Evolutionary conservation across 2,329 filamentous ascomycete species (phyloP).

Genomic region (Apiospora sp.): DNA sequence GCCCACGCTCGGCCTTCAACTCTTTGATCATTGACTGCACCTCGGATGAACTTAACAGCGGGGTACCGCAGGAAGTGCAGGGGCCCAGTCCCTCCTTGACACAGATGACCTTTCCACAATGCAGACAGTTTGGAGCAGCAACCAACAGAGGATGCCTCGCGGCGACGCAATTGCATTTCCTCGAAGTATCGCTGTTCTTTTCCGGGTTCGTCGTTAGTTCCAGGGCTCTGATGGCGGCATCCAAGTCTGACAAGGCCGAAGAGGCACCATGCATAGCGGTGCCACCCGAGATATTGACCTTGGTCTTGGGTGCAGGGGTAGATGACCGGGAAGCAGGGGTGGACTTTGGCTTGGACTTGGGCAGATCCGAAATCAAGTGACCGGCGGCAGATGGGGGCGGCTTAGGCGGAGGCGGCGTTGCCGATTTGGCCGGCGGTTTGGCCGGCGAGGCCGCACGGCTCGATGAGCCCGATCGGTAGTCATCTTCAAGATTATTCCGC

Average conservation of each 20-base stretch:
- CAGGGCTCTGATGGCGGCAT: constrained; percentile 84
- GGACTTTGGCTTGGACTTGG: constrained; percentile 64
- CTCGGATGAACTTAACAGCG: constrained; percentile 75
- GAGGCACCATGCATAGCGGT: constrained; percentile 84
- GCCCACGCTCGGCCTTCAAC: constrained; percentile 83
- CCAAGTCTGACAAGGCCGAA: constrained; percentile 73
- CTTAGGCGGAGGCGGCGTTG: constrained; percentile 56
- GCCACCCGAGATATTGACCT: constrained; percentile 78
- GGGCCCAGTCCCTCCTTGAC: constrained; percentile 92
- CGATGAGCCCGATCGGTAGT: constrained; percentile 69
- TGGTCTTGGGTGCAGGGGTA: constrained; percentile 65
- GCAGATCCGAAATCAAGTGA: constrained; percentile 81
- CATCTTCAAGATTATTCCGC: constrained; percentile 69
- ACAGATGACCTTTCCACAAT: constrained; percentile 94
- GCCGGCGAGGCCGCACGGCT: constrained; percentile 48
- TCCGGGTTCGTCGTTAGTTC: constrained; percentile 92
- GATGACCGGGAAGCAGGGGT: constrained; percentile 60
- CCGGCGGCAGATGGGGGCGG: constrained; percentile 75
- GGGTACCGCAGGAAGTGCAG: constrained; percentile 86
- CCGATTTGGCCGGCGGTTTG: constrained; percentile 60
- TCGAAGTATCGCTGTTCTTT: constrained; percentile 62
- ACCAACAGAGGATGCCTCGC: constrained; percentile 85
- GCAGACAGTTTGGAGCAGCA: constrained; percentile 92
- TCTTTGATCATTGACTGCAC: constrained; percentile 86
- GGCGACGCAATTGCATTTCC: constrained; percentile 88